phyloP scores from a whole-genome alignment of 805 yeast genomes.

The Sugiyamaella marilandica region DNA sequence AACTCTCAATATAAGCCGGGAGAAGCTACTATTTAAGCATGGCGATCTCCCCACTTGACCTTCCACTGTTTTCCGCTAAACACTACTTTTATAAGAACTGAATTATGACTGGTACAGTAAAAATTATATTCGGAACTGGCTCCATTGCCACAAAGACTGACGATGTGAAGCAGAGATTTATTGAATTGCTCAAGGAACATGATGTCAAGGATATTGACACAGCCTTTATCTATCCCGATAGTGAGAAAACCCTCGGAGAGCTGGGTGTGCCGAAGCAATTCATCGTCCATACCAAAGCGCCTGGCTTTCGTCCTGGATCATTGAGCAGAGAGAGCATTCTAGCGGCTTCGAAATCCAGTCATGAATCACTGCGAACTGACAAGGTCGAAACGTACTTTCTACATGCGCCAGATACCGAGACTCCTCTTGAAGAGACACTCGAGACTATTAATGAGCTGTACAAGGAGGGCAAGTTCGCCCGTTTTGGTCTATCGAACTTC shows the following conservation, averaged over 20 bases:
- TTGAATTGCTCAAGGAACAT: constrained; percentile 16
- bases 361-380: constrained; percentile 16
- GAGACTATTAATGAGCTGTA: constrained; percentile 25
- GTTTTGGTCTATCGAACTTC: constrained; percentile 29
- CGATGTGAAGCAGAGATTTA: constrained; percentile 1
- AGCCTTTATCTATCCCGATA: constrained; percentile 25
- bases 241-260: constrained; percentile 22
- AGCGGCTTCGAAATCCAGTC: constrained; percentile 18
- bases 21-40: too few species aligned
- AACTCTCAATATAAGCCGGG: too few species aligned
- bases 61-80: too few species aligned
- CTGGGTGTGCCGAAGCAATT: constrained; percentile 18
- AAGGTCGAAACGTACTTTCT: constrained; percentile 24
- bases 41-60: too few species aligned
- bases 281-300: constrained; percentile 22
- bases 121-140: neutral
- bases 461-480: constrained; percentile 25
- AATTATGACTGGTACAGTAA: neutral
- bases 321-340: constrained; percentile 17
- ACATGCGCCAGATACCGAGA: constrained; percentile 27
- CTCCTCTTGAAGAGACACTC: constrained; percentile 26
- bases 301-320: constrained; percentile 17
- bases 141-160: neutral
- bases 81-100: too few species aligned
- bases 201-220: constrained; percentile 28